Evolutionary conservation across 257 asterid genomes (phyloP), one percentile per base, ranked within the genome.

Genomic region (Paraleonurus japonicus): DNA sequence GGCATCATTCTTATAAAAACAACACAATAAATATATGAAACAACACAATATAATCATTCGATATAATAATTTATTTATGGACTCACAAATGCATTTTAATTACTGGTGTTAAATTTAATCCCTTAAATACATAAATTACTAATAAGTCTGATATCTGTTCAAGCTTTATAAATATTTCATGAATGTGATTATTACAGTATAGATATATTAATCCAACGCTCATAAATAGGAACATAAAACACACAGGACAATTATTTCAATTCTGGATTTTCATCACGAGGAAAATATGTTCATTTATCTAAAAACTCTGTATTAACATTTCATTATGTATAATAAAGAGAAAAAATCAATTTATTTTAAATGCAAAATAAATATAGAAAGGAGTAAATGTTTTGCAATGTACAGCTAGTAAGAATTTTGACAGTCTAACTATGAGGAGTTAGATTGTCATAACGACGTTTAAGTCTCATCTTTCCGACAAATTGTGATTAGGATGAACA

Each of bases 381-480:
- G 7, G 17, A 39, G 10, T 5, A 3, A 7, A 41, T n/a, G 2
- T 11, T 41, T 11, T 41, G 5, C 3, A 55, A 65, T 41, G 16
- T 65, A 76, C 81, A 77, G 82, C 77, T 76, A 74, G 63, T 76
- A 78, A 62, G 61, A 78, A 85, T 28, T 72, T 75, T 60, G 86
- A 81, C 78, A 80, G 72, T 70, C 71, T 67, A 79, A 79, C 91
- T 76, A 47, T 48, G 75, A 76, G 70, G 76, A 77, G 83, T 78
- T 85, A 68, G 77, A 64, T 37, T 62, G 85, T 85, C 85, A 73
- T 75, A 79, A 81, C 71, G 86, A 87, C 63, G 87, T 84, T 75
- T 74, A 83, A 73, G 88, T 85, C 74, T 81, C 84, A 85, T 81
- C 88, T 74, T 26, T 71, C 69, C 32, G 81, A 87, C 85, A 73